Percentiles rank a stretch among this genome's conserved stretches.
phyloP scores from a whole-genome alignment of 345 rosid genomes.

The Eucalyptus regnans region DNA sequence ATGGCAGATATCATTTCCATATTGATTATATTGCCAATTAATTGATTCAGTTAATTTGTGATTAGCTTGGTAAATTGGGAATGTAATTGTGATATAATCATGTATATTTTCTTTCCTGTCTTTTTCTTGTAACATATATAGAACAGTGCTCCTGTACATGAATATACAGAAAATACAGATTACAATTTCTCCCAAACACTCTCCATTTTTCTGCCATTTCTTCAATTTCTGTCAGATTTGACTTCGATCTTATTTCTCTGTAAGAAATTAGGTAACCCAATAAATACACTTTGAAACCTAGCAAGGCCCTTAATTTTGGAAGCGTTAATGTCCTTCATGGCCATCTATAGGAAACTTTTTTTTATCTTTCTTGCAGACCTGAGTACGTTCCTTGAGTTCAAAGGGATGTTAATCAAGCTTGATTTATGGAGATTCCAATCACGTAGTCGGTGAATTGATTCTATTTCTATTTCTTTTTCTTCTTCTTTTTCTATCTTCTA shows the following conservation, averaged over 20 bases:
- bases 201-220: too few species aligned
- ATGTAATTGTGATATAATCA: too few species aligned
- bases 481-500: background rate
- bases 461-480: background rate
- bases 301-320: background rate
- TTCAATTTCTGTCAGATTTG: background rate
- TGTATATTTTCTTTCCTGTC: too few species aligned
- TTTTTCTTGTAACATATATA: too few species aligned
- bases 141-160: too few species aligned
- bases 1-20: too few species aligned
- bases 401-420: background rate
- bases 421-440: background rate
- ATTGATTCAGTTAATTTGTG: too few species aligned
- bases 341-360: background rate
- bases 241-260: background rate
- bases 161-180: too few species aligned
- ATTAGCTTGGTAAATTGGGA: too few species aligned
- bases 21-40: too few species aligned
- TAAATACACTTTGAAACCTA: background rate
- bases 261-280: background rate
- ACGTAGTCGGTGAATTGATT: background rate
- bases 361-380: background rate
- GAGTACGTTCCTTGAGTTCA: background rate
- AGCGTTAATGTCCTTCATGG: background rate
- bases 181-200: too few species aligned